Base-by-base conservation (phyloP, 352 stramenopile species). In the Pythium sp. region DNA sequence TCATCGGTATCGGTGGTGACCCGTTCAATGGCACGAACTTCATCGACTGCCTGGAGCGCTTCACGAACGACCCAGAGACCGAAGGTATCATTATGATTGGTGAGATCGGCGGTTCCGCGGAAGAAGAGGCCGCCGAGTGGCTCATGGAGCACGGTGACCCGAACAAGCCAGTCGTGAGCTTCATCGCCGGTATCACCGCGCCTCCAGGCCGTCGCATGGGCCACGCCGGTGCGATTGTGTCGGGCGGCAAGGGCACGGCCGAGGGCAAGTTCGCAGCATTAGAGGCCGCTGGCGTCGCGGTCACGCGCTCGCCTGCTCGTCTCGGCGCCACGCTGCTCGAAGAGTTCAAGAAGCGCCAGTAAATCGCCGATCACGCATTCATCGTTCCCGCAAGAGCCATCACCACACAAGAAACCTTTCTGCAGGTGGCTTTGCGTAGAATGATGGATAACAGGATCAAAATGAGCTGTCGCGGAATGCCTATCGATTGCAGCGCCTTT, bases 1-100 rank as follows among this genome's bases (percentile, higher is more conserved):
- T 97, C 80, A 98, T 99, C 59, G 98, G 98, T 55, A 99, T 99
- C 80, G 98, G 98, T 57, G 98, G 98, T 65, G 98, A 99, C 84
- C 98, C 98, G 68, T 99, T 99, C 87, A 99, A 99, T 82, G 98
- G 98, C 69, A 99, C 98, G 60, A 99, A 99, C 90, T 99, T 99
- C 77, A 98, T 99, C 68, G 98, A 99, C 86, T 99, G 97, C 77
- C 89, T 99, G 34, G 96, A 99, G 84, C 82, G 93, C 57, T 99
- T 99, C 83, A 98, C 96, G 41, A 98, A 99, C 75, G 98, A 99
- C 89, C 97, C 98, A 2, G 86, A 99, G 84, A 99, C 97, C 12
- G 93, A 98, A 71, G 95, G 97, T 58, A 99, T 99, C 83, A 99
- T 99, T 71, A 99, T 99, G 97, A 99, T 99, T 77, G 98, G 98